These are phyloP conservation scores for Metarhizium album DNA, from an alignment of 2,329 filamentous ascomycete genomes.

Conservation along the genomic window DNA sequence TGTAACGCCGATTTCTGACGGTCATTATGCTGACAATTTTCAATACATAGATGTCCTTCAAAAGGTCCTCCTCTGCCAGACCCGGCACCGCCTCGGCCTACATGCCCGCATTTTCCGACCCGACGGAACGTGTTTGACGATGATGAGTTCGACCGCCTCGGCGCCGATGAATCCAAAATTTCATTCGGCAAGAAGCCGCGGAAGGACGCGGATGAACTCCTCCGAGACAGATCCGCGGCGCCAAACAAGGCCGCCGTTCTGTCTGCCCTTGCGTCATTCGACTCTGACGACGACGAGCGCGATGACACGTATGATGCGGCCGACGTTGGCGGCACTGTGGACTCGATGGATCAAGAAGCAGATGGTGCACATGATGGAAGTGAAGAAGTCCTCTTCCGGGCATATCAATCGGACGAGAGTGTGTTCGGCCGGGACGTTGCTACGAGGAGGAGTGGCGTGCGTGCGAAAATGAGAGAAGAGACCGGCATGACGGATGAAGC, in stretches of 20 bases:
- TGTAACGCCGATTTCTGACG: background rate
- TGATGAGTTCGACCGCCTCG: conserved; percentile 66
- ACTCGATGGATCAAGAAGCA: conserved; percentile 49
- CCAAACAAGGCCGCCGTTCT: conserved; percentile 78
- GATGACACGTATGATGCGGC: conserved; percentile 94
- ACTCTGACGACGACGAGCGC: conserved; percentile 89
- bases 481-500: conserved; percentile 89
- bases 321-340: conserved; percentile 84
- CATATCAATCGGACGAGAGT: conserved; percentile 53
- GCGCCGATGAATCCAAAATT: conserved; percentile 54
- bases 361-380: conserved; percentile 38
- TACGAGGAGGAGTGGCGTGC: conserved; percentile 53
- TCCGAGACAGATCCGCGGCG: conserved; percentile 52
- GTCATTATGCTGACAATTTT: conserved; percentile 11
- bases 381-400: conserved; percentile 64
- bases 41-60: conserved; percentile 18
- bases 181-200: conserved; percentile 65
- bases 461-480: conserved; percentile 56
- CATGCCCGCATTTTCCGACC: conserved; percentile 43
- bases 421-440: conserved; percentile 62
- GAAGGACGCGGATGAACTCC: conserved; percentile 60
- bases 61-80: conserved; percentile 18
- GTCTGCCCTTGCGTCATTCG: conserved; percentile 78
- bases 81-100: conserved; percentile 50
- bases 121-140: conserved; percentile 70